Conservation (phyloP, 1,139 yeast species). For the Taphrina pruni region DNA sequence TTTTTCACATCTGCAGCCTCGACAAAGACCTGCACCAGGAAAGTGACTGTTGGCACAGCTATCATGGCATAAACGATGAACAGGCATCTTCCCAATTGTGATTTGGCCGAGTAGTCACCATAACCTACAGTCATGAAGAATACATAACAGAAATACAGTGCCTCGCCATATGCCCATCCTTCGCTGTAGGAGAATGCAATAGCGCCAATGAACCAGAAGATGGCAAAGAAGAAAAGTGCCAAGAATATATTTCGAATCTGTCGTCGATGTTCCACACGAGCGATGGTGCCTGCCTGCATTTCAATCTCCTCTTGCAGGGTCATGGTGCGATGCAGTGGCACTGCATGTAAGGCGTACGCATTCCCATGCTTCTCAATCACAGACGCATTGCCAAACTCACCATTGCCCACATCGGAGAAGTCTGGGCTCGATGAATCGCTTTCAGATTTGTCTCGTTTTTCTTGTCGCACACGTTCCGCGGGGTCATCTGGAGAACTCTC, state of each 20-base stretch:
- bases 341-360: background rate
- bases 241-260: conserved; percentile 20
- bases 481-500: background rate
- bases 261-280: conserved; percentile 12
- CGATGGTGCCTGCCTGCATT: conserved; percentile 13
- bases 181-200: conserved; percentile 63
- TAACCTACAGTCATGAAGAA: conserved; percentile 83
- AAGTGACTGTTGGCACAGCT: conserved; percentile 90
- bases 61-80: conserved; percentile 79
- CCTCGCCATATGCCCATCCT: conserved; percentile 70
- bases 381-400: background rate
- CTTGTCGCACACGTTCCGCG: background rate
- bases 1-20: conserved; percentile 26
- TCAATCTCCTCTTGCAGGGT: conserved; percentile 19
- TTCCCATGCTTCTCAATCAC: conserved; percentile 8
- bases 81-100: conserved; percentile 70
- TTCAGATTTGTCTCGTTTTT: background rate
- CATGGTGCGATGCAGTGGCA: conserved; percentile 18
- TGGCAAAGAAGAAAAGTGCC: conserved; percentile 55
- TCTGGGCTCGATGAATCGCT: background rate
- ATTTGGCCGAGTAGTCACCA: conserved; percentile 71
- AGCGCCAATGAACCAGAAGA: conserved; percentile 77
- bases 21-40: conserved; percentile 56
- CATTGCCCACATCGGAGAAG: background rate
- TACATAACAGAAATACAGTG: conserved; percentile 73